Evolutionary conservation across 164 flowering plant species (phyloP).

Genomic region (Magnolia kwangsiensis): DNA sequence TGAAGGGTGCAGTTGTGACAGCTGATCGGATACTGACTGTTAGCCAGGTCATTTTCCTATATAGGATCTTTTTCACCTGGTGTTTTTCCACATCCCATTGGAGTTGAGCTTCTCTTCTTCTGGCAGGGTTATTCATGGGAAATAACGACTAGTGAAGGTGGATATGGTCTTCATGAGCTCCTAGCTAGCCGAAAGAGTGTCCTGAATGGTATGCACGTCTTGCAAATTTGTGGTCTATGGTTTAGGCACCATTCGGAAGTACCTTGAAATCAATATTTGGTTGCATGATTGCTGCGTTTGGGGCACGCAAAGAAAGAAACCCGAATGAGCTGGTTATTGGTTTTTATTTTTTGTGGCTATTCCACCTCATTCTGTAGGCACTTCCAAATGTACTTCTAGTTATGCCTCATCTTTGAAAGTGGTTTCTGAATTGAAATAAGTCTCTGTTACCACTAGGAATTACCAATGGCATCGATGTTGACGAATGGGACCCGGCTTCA

Average conservation of each 20-base stretch:
- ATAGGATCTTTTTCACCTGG: not conserved
- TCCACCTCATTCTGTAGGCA: not conserved
- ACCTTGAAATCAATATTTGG: too few relatives aligned
- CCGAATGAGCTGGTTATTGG: not conserved
- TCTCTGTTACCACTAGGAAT: constrained; percentile 44
- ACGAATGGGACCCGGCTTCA: constrained; percentile 81
- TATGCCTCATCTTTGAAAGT: not conserved
- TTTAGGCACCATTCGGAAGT: not conserved
- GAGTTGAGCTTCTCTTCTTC: constrained; percentile 8
- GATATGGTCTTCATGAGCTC: constrained; percentile 81
- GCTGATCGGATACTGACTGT: constrained; percentile 87
- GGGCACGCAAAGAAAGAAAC: not conserved
- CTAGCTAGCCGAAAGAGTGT: constrained; percentile 62
- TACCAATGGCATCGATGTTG: constrained; percentile 76
- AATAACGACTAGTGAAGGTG: constrained; percentile 90
- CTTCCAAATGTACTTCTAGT: not conserved
- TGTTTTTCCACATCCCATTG: not conserved
- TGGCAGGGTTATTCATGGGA: constrained; percentile 94
- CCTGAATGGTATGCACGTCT: constrained; percentile 52
- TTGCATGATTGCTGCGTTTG: not conserved
- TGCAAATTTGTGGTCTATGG: not conserved
- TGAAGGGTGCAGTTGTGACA: constrained; percentile 93
- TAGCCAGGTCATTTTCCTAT: constrained; percentile 58
- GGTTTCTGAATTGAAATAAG: not conserved
- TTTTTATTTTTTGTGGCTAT: not conserved